Evolutionary conservation across 352 stramenopile species (phyloP).

Genomic region (Pythium periplocum): DNA sequence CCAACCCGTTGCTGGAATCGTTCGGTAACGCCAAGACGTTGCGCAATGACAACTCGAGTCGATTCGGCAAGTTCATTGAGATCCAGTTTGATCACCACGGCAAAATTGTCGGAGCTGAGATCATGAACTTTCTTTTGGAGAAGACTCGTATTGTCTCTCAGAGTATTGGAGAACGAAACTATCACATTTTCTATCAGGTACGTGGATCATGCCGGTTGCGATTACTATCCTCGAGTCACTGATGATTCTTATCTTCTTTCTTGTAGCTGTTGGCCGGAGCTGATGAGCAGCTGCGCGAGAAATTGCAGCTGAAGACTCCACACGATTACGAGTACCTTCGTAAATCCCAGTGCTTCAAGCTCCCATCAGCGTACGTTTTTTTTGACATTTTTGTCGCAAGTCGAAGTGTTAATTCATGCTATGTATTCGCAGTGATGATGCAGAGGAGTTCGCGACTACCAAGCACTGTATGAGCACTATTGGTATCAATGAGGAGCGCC

Average conservation of each 20-base stretch:
- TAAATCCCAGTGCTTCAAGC: conserved; percentile 83
- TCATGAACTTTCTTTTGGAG: conserved; percentile 89
- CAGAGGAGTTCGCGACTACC: conserved; percentile 81
- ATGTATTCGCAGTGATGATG: conserved; percentile 38
- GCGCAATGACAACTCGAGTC: conserved; percentile 95
- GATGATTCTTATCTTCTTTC: background rate
- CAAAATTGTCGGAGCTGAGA: conserved; percentile 87
- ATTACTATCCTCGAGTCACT: conserved; percentile 4
- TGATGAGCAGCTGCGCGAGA: conserved; percentile 55
- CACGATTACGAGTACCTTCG: conserved; percentile 86
- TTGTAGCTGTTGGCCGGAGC: conserved; percentile 68
- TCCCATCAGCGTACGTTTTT: conserved; percentile 50
- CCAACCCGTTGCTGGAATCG: conserved; percentile 85
- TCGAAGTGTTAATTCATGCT: conserved; percentile 1
- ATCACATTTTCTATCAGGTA: conserved; percentile 97
- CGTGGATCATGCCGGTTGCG: background rate
- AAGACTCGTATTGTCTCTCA: conserved; percentile 89
- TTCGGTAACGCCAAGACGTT: conserved; percentile 93
- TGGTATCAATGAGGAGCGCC: conserved; percentile 72
- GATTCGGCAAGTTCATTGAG: conserved; percentile 98
- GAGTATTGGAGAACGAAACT: conserved; percentile 92
- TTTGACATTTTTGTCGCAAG: conserved; percentile 4
- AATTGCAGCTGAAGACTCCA: conserved; percentile 65
- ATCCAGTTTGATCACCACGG: conserved; percentile 93
- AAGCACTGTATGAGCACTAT: conserved; percentile 85